Conservation (phyloP, 768 basidiomycete species). For the Dioszegia crocea region DNA sequence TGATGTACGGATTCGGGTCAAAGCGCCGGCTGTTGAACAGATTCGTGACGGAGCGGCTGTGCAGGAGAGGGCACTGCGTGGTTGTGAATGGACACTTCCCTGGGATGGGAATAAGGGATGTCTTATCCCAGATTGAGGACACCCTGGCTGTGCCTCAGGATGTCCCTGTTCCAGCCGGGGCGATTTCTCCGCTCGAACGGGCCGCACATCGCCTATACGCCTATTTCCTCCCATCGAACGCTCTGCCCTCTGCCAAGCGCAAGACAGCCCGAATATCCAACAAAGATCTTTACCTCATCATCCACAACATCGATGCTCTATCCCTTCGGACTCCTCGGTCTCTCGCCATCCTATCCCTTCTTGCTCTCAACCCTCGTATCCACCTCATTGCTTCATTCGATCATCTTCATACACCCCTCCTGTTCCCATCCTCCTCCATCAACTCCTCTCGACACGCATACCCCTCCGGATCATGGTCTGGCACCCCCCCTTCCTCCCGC, state of each 20-base stretch:
- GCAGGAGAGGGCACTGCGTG: conserved; percentile 65
- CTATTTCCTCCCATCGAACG: conserved; percentile 54
- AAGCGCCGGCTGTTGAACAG: conserved; percentile 72
- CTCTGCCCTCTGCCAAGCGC: conserved; percentile 10
- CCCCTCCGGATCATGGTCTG: conserved; percentile 52
- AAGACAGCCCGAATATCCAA: conserved; percentile 28
- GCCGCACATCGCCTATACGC: conserved; percentile 65
- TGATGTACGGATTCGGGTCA: conserved; percentile 85
- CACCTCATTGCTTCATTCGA: conserved; percentile 83
- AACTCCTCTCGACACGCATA: conserved; percentile 32
- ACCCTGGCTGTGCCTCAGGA: conserved; percentile 47
- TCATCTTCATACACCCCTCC: conserved; percentile 73
- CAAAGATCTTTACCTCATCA: conserved; percentile 65
- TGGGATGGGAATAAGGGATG: conserved; percentile 62
- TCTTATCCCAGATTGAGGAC: conserved; percentile 52
- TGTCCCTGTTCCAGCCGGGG: conserved; percentile 24
- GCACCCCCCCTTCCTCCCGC: conserved; percentile 23
- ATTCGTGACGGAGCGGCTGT: conserved; percentile 62
- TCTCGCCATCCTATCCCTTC: conserved; percentile 64
- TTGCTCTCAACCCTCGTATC: conserved; percentile 69
- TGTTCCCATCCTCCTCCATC: conserved; percentile 62
- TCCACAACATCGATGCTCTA: conserved; percentile 84
- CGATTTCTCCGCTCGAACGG: conserved; percentile 56
- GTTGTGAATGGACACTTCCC: conserved; percentile 76
- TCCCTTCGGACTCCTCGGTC: conserved; percentile 63